phyloP scores from a whole-genome alignment of 1,284 basidiomycete species.

The Sanghuangporus baumii region DNA sequence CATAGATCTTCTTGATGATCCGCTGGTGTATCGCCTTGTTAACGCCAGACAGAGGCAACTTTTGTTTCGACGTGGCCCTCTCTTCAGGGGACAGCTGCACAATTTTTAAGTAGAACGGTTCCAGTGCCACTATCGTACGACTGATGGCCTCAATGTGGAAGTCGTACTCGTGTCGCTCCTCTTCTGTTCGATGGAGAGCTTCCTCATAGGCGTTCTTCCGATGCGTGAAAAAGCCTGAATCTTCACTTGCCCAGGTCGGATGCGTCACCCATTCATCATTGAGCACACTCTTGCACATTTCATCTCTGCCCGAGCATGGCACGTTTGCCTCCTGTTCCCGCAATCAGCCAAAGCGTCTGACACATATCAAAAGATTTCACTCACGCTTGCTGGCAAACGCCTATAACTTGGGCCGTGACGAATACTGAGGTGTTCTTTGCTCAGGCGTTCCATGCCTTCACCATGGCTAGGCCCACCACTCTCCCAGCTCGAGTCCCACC shows the following conservation, averaged over 20 bases:
- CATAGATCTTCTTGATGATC: slow-evolving; percentile 97
- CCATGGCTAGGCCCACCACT: slow-evolving; percentile 42
- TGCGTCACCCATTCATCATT: slow-evolving; percentile 98
- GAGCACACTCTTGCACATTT: slow-evolving; percentile 94
- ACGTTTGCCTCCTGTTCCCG: slow-evolving; percentile 77
- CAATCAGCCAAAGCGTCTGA: slow-evolving; percentile 1
- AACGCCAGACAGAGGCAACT: slow-evolving; percentile 85
- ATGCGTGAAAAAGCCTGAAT: slow-evolving; percentile 85
- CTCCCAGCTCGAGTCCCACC: slow-evolving; percentile 74
- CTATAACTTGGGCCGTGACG: slow-evolving; percentile 85
- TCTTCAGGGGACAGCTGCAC: slow-evolving; percentile 79
- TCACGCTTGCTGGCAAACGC: slow-evolving; percentile 71
- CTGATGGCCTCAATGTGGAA: slow-evolving; percentile 98
- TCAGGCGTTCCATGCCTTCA: slow-evolving; percentile 42
- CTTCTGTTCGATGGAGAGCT: slow-evolving; percentile 94
- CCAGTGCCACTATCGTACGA: slow-evolving; percentile 87
- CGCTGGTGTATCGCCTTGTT: slow-evolving; percentile 92
- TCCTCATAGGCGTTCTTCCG: slow-evolving; percentile 97
- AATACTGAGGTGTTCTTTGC: slow-evolving; percentile 52
- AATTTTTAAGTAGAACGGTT: slow-evolving; percentile 91
- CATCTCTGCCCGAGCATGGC: slow-evolving; percentile 90
- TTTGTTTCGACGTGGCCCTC: slow-evolving; percentile 79
- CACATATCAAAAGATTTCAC: slow-evolving; percentile 25
- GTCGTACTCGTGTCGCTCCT: slow-evolving; percentile 98
- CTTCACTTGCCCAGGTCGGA: slow-evolving; percentile 92